Conservation (phyloP, 345 rosid genomes). For the Gynandropsis gynandra region DNA sequence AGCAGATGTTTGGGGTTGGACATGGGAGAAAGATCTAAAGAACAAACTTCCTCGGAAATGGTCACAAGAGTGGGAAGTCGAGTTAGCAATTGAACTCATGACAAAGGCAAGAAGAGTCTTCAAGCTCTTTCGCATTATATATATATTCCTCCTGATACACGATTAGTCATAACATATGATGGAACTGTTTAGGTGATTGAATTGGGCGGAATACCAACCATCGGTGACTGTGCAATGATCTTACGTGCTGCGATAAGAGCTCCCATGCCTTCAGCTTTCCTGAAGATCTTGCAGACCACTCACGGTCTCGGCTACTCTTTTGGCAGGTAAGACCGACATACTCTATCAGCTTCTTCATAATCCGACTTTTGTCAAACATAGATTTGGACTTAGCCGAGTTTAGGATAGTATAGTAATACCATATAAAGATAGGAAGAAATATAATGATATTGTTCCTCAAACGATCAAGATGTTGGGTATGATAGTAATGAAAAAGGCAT, state of each 20-base stretch:
- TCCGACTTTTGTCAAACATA: neutral
- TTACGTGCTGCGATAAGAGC: slow-evolving; percentile 75
- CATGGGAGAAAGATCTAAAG: slow-evolving; percentile 83
- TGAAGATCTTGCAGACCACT: slow-evolving; percentile 71
- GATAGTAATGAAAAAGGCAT: too few relatives aligned
- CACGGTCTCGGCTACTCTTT: slow-evolving; percentile 70
- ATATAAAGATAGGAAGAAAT: too few relatives aligned
- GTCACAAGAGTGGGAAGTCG: slow-evolving; percentile 98
- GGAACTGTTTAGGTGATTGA: slow-evolving; percentile 60
- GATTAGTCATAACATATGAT: neutral
- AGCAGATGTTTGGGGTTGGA: slow-evolving; percentile 99
- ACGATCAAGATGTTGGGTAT: too few relatives aligned
- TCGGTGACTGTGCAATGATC: slow-evolving; percentile 88
- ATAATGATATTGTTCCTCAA: too few relatives aligned
- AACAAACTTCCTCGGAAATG: slow-evolving; percentile 67
- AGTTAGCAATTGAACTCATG: slow-evolving; percentile 70
- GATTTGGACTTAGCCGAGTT: slow-evolving; percentile 2
- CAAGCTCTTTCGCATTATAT: slow-evolving; percentile 6
- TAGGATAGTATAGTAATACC: too few relatives aligned
- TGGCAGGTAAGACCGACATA: slow-evolving; percentile 53
- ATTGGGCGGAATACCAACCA: slow-evolving; percentile 76
- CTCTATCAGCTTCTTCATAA: slow-evolving; percentile 3
- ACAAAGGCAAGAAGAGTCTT: slow-evolving; percentile 47
- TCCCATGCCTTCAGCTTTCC: slow-evolving; percentile 84
- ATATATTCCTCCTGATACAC: neutral